Evolutionary conservation across 2,329 filamentous ascomycete genomes (phyloP), one percentile per base, ranked within the genome.

Genomic region (Xylariaceae sp.): DNA sequence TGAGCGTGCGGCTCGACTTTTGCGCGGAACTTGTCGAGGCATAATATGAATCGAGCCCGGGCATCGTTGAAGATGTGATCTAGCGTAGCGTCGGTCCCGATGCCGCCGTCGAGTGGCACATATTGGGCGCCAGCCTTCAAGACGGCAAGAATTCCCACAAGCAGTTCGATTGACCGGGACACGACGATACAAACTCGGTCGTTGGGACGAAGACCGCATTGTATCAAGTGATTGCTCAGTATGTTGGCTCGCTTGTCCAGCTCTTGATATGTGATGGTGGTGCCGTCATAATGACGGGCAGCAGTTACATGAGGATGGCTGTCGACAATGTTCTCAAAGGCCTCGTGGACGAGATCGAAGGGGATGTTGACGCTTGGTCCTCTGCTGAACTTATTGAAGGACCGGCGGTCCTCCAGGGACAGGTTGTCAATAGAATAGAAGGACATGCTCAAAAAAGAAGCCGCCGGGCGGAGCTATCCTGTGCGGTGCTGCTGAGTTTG

Each of bases 61-160:
- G 77, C 74, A 59, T 83, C 72, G 30, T 70, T 65, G 46, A 82
- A 69, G 30, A 81, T 79, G 53, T 77, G 74, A 29, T 68, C 67
- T 30, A 84, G 70, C 2, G 75, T 75, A 19, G 71, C 69, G 48
- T 78, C 75, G 0, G 78, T 71, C 7, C 78, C 75, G 34, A 80
- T 72, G 4, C 77, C 76, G 37, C 80, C 80, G 57, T 85, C 81
- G 2, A 84, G 72, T 2, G 81, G 81, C 4, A 83, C 73, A 62
- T 84, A 84, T 59, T 84, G 80, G 11, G 76, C 80, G 26, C 80
- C 80, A 47, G 76, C 76, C 53, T 79, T 80, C 35, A 84, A 68
- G 19, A 83, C 71, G 2, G 79, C 80, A 53, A 80, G 71, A 47
- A 83, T 81, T 26, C 76, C 80, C 48, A 81, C 72, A 5, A 83